Base-by-base conservation (phyloP, 257 asterid genomes). In the Craterostigma plantagineum region DNA sequence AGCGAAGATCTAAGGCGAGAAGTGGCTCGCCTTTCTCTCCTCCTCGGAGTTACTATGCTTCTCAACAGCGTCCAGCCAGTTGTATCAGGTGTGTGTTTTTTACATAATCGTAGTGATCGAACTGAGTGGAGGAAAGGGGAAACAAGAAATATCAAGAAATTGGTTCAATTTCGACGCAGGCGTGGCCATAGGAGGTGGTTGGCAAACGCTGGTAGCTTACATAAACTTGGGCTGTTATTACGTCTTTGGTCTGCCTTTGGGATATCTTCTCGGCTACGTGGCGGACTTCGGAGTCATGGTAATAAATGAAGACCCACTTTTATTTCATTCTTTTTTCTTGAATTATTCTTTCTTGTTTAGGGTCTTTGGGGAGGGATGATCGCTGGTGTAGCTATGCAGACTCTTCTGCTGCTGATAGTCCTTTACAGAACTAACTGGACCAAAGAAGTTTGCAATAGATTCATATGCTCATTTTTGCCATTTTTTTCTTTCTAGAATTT, bases 41-140 rank as follows among this genome's bases (percentile, higher is more conserved):
- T 42, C 11, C 18, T 42, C 4, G 46, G 13, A 7, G 16, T 15
- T 3, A 42, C 46, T 3, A 42, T 42, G 4, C 4, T 42, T 13
- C 18, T 42, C 46, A 42, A 42, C 16, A 42, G 18, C 46, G 13
- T 42, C 18, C 46, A 42, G 18, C 46, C 46, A 12, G 46, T 42
- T 13, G 4, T 42, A 4, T 13, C 7, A 3, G 46, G 46, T 42
- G 17, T 4, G 18, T n/a, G n/a, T n/a, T n/a, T n/a, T n/a, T n/a
- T n/a, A n/a, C n/a, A n/a, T n/a, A n/a, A n/a, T n/a, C n/a, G n/a
- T n/a, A n/a, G n/a, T n/a, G n/a, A n/a, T n/a, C n/a, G n/a, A n/a
- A n/a, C n/a, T n/a, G n/a, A n/a, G n/a, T n/a, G n/a, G n/a, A n/a
- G n/a, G n/a, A n/a, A n/a, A n/a, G n/a, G n/a, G n/a, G n/a, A n/a